Conservation (phyloP, 2,329 filamentous ascomycete genomes). For the Aureobasidium sp. region DNA sequence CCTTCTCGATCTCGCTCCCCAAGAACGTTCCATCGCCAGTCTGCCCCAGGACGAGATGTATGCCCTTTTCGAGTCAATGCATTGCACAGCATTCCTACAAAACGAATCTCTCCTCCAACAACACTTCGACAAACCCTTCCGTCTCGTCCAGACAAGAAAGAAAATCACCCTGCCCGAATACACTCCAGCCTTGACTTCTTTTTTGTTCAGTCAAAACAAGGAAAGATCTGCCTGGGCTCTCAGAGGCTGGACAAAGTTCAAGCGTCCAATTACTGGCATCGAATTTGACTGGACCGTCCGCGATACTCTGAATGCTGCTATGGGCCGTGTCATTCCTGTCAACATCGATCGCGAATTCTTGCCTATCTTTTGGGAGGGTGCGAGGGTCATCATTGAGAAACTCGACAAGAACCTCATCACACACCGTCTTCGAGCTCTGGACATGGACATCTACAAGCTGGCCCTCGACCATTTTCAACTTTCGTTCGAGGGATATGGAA, state of each 20-base stretch:
- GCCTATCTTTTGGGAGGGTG: constrained; percentile 71
- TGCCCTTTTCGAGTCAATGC: constrained; percentile 81
- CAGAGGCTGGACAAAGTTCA: constrained; percentile 60
- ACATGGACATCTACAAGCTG: constrained; percentile 58
- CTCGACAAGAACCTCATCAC: constrained; percentile 69
- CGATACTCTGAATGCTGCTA: constrained; percentile 61
- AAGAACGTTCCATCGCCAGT: constrained; percentile 44
- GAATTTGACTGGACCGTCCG: constrained; percentile 87
- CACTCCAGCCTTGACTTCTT: constrained; percentile 75
- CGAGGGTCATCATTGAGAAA: constrained; percentile 64
- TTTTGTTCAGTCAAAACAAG: constrained; percentile 69
- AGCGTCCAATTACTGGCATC: constrained; percentile 55
- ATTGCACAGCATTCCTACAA: constrained; percentile 69
- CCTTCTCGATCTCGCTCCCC: constrained; percentile 40
- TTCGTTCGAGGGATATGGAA: constrained; percentile 50
- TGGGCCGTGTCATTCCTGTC: constrained; percentile 54
- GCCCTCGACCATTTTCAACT: constrained; percentile 57
- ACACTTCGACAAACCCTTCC: constrained; percentile 77
- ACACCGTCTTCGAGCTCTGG: constrained; percentile 70
- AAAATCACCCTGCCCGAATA: constrained; percentile 69
- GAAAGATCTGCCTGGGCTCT: constrained; percentile 61
- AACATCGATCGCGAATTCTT: constrained; percentile 50
- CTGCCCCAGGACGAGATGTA: constrained; percentile 59
- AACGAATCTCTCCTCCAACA: constrained; percentile 46
- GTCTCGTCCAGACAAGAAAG: constrained; percentile 69